Evolutionary conservation across 2,329 filamentous ascomycete species (phyloP).

Genomic region (Hirsutella minnesotensis): DNA sequence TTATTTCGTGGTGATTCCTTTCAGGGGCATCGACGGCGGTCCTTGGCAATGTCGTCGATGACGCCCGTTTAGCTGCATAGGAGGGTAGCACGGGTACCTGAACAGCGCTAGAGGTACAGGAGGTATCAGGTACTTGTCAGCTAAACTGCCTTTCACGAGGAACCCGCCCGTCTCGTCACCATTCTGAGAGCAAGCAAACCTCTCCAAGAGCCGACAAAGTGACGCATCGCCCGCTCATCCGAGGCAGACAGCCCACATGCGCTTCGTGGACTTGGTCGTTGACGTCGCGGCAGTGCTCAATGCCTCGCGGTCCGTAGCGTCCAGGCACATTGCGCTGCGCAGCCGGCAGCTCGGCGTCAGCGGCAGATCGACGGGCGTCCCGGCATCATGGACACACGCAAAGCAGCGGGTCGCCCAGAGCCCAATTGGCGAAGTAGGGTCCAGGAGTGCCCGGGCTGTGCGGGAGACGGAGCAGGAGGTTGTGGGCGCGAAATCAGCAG

Average conservation of each 20-base stretch:
- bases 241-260: constrained; percentile 29
- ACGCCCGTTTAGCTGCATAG: constrained; percentile 20
- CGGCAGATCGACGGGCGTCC: constrained; percentile 32
- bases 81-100: too few species aligned
- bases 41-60: neutral
- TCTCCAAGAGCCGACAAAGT: constrained; percentile 4
- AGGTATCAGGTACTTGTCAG: too few species aligned
- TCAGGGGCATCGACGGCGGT: too few species aligned
- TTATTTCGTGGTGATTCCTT: too few species aligned
- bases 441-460: too few species aligned
- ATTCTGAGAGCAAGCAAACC: neutral
- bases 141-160: too few species aligned
- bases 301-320: constrained; percentile 56
- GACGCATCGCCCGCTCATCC: constrained; percentile 12
- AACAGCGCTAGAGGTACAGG: neutral
- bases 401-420: neutral
- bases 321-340: constrained; percentile 48
- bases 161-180: too few species aligned
- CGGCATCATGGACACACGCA: constrained; percentile 19
- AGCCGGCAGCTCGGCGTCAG: constrained; percentile 41
- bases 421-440: too few species aligned
- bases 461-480: too few species aligned
- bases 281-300: constrained; percentile 60
- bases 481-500: too few species aligned
- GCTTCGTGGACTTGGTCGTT: constrained; percentile 52